Base-by-base conservation (phyloP, 2,329 filamentous ascomycete species). In the Fusarium praegraminearum region DNA sequence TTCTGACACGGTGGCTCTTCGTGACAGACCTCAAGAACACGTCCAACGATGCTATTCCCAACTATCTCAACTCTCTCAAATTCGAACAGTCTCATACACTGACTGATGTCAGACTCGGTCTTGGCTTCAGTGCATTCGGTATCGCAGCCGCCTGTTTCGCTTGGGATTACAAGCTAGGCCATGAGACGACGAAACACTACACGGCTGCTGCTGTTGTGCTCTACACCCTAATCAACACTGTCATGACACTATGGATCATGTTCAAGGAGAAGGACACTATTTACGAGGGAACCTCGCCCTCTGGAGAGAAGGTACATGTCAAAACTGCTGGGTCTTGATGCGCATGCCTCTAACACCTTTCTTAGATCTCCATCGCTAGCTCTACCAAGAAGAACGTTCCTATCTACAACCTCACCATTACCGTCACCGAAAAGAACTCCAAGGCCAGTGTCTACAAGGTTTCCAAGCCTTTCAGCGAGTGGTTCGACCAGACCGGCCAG, bases 91-190 rank as follows among this genome's bases (percentile, higher is more conserved):
- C 92, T 69, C 91, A 98, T 82, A 86, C 82, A 61, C 89, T 96
- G 49, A 89, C 90, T 75, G 94, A 98, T 76, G 87, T 97, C 49
- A 93, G 93, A 56, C 89, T 99, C 46, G 86, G 84, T 1, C 85
- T 99, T 11, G 96, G 96, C 69, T 98, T 97, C 82, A 81, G 85
- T 22, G 92, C 94, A 65, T 94, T 98, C 75, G 79, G 86, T 62
- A 89, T 98, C 67, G 91, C 93, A 20, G 94, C 86, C 24, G 91
- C 89, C 65, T 94, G 93, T 75, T 98, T 98, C 84, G 89, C 89
- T 67, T 94, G 93, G 83, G 96, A 99, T 85, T 97, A 93, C 83
- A 93, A 93, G 77, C 85, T 94, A 49, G 95, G 94, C 73, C 98
- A 96, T 86, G 93, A 97, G 69, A 84, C 82, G 65, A 97, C 94